phyloP scores from a whole-genome alignment of 495 filamentous ascomycete species.

The Filosporella fistucella region DNA sequence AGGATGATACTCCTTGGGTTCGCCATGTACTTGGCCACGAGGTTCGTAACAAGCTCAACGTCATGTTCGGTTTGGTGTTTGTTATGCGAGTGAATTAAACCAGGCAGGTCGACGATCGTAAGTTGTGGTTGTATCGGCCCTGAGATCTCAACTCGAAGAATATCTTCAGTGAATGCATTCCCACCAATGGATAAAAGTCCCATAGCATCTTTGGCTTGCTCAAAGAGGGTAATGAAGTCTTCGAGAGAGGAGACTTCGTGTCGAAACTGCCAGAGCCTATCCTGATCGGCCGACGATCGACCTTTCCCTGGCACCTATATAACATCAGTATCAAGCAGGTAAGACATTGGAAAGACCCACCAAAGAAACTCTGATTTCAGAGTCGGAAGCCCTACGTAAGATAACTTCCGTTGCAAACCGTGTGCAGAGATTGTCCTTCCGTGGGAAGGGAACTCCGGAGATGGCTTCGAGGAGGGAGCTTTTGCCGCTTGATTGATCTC shows the following conservation, averaged over 20 bases:
- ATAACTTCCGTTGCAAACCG: conserved; percentile 55
- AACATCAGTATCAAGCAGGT: conserved; percentile 28
- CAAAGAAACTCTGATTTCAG: conserved; percentile 12
- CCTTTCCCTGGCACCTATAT: conserved; percentile 10
- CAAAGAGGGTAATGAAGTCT: conserved; percentile 13
- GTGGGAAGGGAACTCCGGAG: conserved; percentile 56
- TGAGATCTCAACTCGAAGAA: conserved; percentile 64
- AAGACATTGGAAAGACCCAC: neutral
- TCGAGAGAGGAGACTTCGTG: conserved; percentile 5
- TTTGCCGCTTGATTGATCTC: conserved; percentile 59
- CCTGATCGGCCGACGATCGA: conserved; percentile 1
- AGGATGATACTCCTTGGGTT: conserved; percentile 57
- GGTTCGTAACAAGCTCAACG: conserved; percentile 41
- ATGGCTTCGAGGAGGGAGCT: conserved; percentile 66
- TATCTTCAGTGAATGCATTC: conserved; percentile 51
- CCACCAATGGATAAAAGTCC: conserved; percentile 39
- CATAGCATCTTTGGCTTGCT: conserved; percentile 45
- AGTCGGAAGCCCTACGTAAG: conserved; percentile 32
- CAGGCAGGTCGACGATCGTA: conserved; percentile 67
- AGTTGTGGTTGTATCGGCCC: conserved; percentile 61
- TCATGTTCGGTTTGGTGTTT: conserved; percentile 42
- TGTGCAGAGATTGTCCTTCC: conserved; percentile 47
- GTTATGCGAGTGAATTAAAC: conserved; percentile 46
- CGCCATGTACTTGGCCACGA: conserved; percentile 59
- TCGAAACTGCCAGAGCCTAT: conserved; percentile 7